These are phyloP conservation scores for Musa schizocarpa DNA, from an alignment of 176 grass and related monocot species.

Conservation along the genomic window DNA sequence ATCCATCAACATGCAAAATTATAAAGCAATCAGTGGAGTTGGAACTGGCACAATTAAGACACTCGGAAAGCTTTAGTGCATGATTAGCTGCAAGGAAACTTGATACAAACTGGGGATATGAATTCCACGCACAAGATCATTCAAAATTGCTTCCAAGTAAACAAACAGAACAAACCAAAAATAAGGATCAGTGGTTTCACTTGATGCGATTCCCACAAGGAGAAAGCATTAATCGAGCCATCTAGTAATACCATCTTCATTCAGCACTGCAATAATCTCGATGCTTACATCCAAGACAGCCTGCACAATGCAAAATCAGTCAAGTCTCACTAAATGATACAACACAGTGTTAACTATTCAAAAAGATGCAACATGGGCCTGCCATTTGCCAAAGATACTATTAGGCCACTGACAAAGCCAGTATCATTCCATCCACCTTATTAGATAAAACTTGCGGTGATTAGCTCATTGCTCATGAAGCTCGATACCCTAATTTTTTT, in stretches of 20 bases:
- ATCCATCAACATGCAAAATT: too few relatives aligned
- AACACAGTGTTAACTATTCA: neutral
- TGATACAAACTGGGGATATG: neutral
- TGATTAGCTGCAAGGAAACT: neutral
- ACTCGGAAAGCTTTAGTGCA: neutral
- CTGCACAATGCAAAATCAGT: slow-evolving; percentile 24
- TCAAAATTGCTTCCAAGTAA: neutral
- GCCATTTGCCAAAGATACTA: too few relatives aligned
- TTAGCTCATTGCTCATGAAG: too few relatives aligned
- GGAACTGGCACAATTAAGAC: neutral
- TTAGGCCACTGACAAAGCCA: too few relatives aligned
- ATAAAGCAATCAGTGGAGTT: too few relatives aligned
- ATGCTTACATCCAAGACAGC: slow-evolving; percentile 67
- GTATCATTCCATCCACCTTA: too few relatives aligned
- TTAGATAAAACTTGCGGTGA: too few relatives aligned
- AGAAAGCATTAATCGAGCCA: slow-evolving; percentile 45
- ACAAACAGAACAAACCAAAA: slow-evolving; percentile 11
- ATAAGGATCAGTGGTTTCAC: neutral
- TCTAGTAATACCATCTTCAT: slow-evolving; percentile 78
- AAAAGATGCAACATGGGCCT: neutral
- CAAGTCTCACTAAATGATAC: neutral
- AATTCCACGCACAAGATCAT: neutral
- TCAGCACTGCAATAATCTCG: slow-evolving; percentile 64
- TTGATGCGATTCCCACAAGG: slow-evolving; percentile 10
- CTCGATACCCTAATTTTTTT: too few relatives aligned